Conservation (phyloP, 2,329 filamentous ascomycete species). For the Aspergillus sclerotialis region DNA sequence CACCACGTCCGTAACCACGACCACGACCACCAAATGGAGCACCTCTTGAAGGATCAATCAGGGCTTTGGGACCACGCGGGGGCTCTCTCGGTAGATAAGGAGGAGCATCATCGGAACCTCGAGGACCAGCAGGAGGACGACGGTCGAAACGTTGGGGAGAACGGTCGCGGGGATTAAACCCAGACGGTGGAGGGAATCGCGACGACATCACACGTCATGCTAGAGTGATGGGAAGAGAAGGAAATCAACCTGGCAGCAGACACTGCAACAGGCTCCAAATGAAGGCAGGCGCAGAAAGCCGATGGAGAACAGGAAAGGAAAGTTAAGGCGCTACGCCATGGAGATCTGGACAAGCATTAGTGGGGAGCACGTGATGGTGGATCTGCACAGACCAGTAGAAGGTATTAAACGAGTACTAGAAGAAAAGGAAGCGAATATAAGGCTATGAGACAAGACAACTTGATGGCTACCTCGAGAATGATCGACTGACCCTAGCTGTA, state of each 20-base stretch:
- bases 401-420: too few species aligned
- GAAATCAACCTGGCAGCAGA: slow-evolving; percentile 12
- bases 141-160: slow-evolving; percentile 69
- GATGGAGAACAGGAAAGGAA: slow-evolving; percentile 6
- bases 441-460: too few species aligned
- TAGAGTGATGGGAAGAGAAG: slow-evolving; percentile 15
- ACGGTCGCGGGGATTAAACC: slow-evolving; percentile 59
- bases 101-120: slow-evolving; percentile 51
- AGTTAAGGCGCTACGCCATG: slow-evolving; percentile 5
- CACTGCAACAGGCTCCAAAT: slow-evolving; percentile 37
- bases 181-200: slow-evolving; percentile 57
- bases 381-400: slow-evolving; percentile 16
- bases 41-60: slow-evolving; percentile 62
- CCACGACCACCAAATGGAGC: slow-evolving; percentile 30
- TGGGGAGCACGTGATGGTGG: slow-evolving; percentile 18
- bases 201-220: slow-evolving; percentile 45
- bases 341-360: slow-evolving; percentile 9
- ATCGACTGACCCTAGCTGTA: too few species aligned
- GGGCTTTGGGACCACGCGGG: slow-evolving; percentile 73
- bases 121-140: slow-evolving; percentile 49
- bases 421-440: too few species aligned
- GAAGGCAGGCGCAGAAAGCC: slow-evolving; percentile 35
- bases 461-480: too few species aligned
- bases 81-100: slow-evolving; percentile 60
- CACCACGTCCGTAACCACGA: slow-evolving; percentile 37